Base-by-base conservation (phyloP, 768 basidiomycete genomes). In the Tremella mesenterica region DNA sequence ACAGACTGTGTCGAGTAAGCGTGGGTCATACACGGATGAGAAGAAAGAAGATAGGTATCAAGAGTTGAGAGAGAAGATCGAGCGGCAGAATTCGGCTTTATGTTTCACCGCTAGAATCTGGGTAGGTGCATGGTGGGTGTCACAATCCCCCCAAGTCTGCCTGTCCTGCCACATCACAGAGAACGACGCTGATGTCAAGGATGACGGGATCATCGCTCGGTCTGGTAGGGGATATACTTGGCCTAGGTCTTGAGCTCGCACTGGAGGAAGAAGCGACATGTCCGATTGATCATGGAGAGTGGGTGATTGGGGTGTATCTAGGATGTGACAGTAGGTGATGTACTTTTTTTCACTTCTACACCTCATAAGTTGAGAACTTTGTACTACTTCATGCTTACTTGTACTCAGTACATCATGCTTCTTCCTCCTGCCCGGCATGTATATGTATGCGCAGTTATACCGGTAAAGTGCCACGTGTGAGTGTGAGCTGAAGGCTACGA, bases 61-160 rank as follows among this genome's bases (percentile, higher is more conserved):
- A 48, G 63, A 60, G 20, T 75, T 92, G 46, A 84, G 85, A 73
- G 76, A 79, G 14, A 85, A 88, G 65, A 95, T 96, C 47, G 92
- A 96, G 73, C 75, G 79, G 23, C 89, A 96, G 70, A 90, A 89
- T 13, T 85, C 83, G 1, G 86, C 90, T 3, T 67, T 85, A 16
- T 96, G 90, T 58, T 88, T 88, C 1, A 86, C 86, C 0, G 91
- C 91, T 10, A 82, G 88, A n/a, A 75, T 96, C 51, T 95, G 88
- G 90, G 90, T 61, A 23, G 34, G 57, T 50, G 9, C 43, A 10
- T 46, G 21, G 44, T n/a, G 20, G 7, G 8, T 7, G n/a, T 29
- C 18, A 1, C 26, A 31, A 7, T 13, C 25, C 44, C 33, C 23
- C 31, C 10, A 14, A 4, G 25, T 25, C 10, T 31, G 7, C 25